A percentile compares a stretch with the other conserved stretches of the same genome.
phyloP scores from a whole-genome alignment of 2,329 filamentous ascomycete genomes.

The Phyllosticta paracitricarpa region DNA sequence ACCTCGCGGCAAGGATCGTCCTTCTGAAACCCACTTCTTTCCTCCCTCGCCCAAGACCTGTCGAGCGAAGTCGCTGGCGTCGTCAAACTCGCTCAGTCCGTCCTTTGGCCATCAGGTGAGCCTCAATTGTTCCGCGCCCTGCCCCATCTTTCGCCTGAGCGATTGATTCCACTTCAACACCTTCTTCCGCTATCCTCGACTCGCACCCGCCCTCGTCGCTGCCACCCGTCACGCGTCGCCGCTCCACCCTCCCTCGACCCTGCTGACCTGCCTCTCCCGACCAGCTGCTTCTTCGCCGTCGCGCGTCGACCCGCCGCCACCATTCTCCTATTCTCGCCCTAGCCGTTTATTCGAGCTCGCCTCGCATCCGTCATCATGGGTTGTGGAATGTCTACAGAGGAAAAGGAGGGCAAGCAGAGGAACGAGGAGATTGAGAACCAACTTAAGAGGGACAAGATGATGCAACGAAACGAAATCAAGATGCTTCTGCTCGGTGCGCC shows the following conservation, averaged over 20 bases:
- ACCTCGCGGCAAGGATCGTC: slow-evolving; percentile 10
- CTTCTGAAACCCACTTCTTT: background rate
- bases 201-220: slow-evolving; percentile 3
- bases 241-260: slow-evolving; percentile 5
- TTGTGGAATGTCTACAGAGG: slow-evolving; percentile 99
- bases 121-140: slow-evolving; percentile 9
- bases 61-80: slow-evolving; percentile 4
- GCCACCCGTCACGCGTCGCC: slow-evolving; percentile 2
- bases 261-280: slow-evolving; percentile 1
- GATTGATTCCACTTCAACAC: background rate
- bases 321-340: background rate
- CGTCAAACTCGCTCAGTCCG: slow-evolving; percentile 8
- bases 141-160: background rate
- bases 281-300: background rate
- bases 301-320: background rate
- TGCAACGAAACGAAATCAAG: slow-evolving; percentile 99
- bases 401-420: slow-evolving; percentile 99
- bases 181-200: slow-evolving; percentile 3
- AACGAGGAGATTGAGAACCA: slow-evolving; percentile 99
- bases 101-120: slow-evolving; percentile 19
- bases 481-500: slow-evolving; percentile 92
- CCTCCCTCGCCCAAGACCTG: slow-evolving; percentile 3
- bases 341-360: background rate
- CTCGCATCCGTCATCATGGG: slow-evolving; percentile 62
- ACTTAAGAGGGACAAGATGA: slow-evolving; percentile 95